Conservation (phyloP, 2,329 filamentous ascomycete species). For the Ceratocystis harringtonii region DNA sequence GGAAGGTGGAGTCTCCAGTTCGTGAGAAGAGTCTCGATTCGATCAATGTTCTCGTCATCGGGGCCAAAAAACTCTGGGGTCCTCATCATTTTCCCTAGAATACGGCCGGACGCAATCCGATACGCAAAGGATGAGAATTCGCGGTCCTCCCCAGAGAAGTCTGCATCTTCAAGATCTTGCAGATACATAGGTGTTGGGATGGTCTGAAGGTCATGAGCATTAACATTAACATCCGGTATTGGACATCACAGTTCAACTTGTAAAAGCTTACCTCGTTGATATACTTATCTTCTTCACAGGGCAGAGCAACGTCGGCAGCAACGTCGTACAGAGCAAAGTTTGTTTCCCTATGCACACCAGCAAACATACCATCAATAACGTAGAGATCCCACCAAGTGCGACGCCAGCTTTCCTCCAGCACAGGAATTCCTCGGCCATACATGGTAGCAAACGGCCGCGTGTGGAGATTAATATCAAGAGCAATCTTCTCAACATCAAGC, state of each 20-base stretch:
- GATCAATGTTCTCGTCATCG: constrained; percentile 37
- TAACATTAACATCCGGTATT: neutral
- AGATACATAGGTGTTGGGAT: constrained; percentile 48
- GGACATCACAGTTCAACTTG: neutral
- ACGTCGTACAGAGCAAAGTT: constrained; percentile 57
- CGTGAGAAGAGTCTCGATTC: constrained; percentile 38
- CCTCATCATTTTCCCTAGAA: constrained; percentile 60
- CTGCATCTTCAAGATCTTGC: constrained; percentile 57
- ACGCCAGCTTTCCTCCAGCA: constrained; percentile 69
- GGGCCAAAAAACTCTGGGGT: constrained; percentile 37
- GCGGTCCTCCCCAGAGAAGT: constrained; percentile 56
- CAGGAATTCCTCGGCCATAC: constrained; percentile 47
- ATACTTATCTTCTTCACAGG: constrained; percentile 71
- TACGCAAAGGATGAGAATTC: constrained; percentile 76
- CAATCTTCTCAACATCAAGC: constrained; percentile 50
- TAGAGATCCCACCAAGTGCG: constrained; percentile 84
- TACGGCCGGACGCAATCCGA: constrained; percentile 64
- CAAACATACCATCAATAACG: constrained; percentile 70
- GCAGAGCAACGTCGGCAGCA: constrained; percentile 52
- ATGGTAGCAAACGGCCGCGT: constrained; percentile 48
- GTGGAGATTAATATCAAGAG: constrained; percentile 64
- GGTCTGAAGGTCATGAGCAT: constrained; percentile 26
- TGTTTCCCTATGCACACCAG: constrained; percentile 59
- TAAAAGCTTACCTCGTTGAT: constrained; percentile 34
- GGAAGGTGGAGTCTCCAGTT: constrained; percentile 76